These are phyloP conservation scores for Pelargonium fulgidum DNA, from an alignment of 441 rosid species.

Conservation along the genomic window DNA sequence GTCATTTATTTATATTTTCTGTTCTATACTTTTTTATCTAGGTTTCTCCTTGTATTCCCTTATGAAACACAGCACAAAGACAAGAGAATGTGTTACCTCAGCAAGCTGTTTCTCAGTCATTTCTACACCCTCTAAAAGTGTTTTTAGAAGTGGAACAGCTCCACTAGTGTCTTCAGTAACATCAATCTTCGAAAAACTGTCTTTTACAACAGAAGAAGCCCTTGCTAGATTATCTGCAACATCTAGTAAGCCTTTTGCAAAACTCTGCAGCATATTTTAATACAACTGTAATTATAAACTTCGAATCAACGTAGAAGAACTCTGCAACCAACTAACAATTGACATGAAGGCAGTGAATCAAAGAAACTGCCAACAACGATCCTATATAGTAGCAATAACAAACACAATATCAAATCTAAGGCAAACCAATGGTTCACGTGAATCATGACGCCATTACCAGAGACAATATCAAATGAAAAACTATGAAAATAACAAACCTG, in stretches of 20 bases:
- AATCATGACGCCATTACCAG: neutral
- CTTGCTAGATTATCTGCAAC: slow-evolving; percentile 89
- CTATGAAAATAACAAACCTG: slow-evolving; percentile 43
- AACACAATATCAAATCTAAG: neutral
- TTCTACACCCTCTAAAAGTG: slow-evolving; percentile 87
- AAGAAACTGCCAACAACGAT: too few species aligned
- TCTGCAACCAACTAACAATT: neutral
- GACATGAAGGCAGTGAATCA: too few species aligned
- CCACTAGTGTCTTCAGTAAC: slow-evolving; percentile 50
- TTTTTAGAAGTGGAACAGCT: slow-evolving; percentile 64
- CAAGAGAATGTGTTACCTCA: slow-evolving; percentile 39
- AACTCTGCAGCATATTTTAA: slow-evolving; percentile 44
- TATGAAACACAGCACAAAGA: neutral
- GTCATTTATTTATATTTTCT: neutral
- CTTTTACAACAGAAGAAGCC: slow-evolving; percentile 85
- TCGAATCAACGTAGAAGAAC: slow-evolving; percentile 12
- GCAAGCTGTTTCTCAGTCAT: slow-evolving; percentile 92
- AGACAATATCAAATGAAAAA: neutral
- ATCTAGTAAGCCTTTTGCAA: slow-evolving; percentile 74
- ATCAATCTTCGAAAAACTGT: slow-evolving; percentile 62
- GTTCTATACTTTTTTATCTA: neutral
- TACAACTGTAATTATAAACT: slow-evolving; percentile 1
- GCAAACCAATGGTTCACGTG: neutral
- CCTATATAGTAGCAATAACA: too few species aligned
- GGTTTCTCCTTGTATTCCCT: neutral